Conservation (phyloP, 352 stramenopile genomes). For the Globisporangium camurandrum region DNA sequence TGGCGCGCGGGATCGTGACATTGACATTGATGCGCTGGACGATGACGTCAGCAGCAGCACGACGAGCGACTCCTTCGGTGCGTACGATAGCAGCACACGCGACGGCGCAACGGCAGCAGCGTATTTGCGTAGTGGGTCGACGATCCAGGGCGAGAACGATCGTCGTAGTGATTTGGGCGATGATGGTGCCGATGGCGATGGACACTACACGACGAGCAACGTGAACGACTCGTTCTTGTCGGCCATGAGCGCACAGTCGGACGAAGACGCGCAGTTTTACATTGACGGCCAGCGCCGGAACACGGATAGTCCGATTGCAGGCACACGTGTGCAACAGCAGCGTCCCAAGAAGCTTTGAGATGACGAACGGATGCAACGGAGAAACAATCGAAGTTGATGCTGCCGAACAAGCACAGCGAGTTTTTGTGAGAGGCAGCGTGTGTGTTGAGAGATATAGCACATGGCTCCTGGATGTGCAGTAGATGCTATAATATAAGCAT, state of each 20-base stretch:
- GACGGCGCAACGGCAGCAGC: conserved; percentile 14
- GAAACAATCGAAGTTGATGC: too few relatives aligned
- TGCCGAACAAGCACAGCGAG: too few relatives aligned
- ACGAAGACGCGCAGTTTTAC: conserved; percentile 54
- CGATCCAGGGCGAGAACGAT: conserved; percentile 13
- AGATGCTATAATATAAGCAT: background rate
- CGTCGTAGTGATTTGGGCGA: conserved; percentile 13
- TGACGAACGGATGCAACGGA: too few relatives aligned
- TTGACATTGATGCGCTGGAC: conserved; percentile 12
- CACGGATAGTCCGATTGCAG: conserved; percentile 3
- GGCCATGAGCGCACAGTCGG: conserved; percentile 46
- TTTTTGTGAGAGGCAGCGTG: too few relatives aligned
- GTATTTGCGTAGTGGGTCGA: too few relatives aligned
- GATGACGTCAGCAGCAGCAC: conserved; percentile 5
- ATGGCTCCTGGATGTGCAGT: background rate
- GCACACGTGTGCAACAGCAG: background rate
- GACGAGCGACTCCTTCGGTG: conserved; percentile 5
- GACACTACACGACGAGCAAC: conserved; percentile 13
- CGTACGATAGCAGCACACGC: conserved; percentile 10
- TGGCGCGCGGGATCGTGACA: conserved; percentile 6
- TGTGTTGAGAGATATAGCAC: background rate
- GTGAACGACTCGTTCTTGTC: conserved; percentile 43
- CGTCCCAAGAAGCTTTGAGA: conserved; percentile 13
- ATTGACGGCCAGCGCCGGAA: conserved; percentile 23
- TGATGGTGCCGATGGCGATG: conserved; percentile 19